Evolutionary conservation across 176 grass and related monocot species (phyloP), one percentile per base, ranked within the genome.

Genomic region (Metroxylon sagu): DNA sequence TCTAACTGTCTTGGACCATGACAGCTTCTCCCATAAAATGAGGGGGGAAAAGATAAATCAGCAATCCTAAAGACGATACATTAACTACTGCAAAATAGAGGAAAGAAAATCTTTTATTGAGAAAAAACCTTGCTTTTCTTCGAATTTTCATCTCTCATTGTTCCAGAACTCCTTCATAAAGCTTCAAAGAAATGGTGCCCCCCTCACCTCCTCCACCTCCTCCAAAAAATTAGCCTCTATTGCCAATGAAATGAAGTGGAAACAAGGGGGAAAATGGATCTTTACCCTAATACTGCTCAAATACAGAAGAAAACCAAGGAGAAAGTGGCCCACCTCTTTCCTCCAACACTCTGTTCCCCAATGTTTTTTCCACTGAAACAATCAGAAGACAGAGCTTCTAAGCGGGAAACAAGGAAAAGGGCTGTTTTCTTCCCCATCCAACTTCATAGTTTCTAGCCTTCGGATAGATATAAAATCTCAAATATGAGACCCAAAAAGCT

Each of bases 1-100:
- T 76, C 86, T 89, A 67, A 95, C 82, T 23, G 82, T 81, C 82
- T 83, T 95, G 30, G 90, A 89, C 90, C 90, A 95, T 52, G 90
- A 95, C 56, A 95, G 74, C 90, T 95, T 75, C 67, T 76, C 67
- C 25, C 26, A 51, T n/a, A 76, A 48, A 66, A 90, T 43, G 1
- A 72, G 56, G 18, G 73, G 25, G 65, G 35, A 74, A 67, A 52
- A 6, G 18, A 18, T 26, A 54, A 55, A 56, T 55, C 51, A 39
- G 28, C 65, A 14, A 68, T 23, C 51, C 55, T 23, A 43, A 55
- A 43, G 35, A 43, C 35, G 2, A 43, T 14, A 43, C 1, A 29
- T 23, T 19, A 4, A 52, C 14, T 21, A 6, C 54, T 5, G 4
- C 26, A 19, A 21, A 27, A 52, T 48, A 50, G 16, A 25, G 26